Evolutionary conservation across 352 stramenopile genomes (phyloP).

Genomic region (Pythium volutum): DNA sequence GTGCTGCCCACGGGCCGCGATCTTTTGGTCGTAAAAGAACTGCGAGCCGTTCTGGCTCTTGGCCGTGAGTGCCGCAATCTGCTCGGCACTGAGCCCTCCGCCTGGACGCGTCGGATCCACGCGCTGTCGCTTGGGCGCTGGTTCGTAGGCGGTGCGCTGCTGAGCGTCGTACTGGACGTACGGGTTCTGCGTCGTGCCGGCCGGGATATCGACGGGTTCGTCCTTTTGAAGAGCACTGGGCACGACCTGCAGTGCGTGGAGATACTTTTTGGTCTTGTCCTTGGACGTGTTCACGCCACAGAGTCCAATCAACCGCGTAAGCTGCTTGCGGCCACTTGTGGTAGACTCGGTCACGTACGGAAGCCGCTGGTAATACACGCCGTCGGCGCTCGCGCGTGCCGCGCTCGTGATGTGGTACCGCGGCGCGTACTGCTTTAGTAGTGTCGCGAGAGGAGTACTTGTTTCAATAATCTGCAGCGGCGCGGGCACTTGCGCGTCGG

Average conservation of each 20-base stretch:
- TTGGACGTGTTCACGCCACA: slow-evolving; percentile 54
- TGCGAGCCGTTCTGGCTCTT: slow-evolving; percentile 39
- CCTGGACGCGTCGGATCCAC: slow-evolving; percentile 12
- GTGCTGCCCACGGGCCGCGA: slow-evolving; percentile 51
- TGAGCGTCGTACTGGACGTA: slow-evolving; percentile 34
- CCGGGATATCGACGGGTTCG: slow-evolving; percentile 56
- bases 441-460: slow-evolving; percentile 25
- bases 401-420: slow-evolving; percentile 73
- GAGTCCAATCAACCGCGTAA: slow-evolving; percentile 73
- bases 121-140: slow-evolving; percentile 42
- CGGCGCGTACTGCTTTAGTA: slow-evolving; percentile 49
- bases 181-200: slow-evolving; percentile 70
- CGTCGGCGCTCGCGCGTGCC: slow-evolving; percentile 21
- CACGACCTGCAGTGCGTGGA: slow-evolving; percentile 70
- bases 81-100: slow-evolving; percentile 49
- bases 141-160: slow-evolving; percentile 24
- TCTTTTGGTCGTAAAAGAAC: slow-evolving; percentile 78
- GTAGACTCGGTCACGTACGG: slow-evolving; percentile 68
- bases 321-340: slow-evolving; percentile 42
- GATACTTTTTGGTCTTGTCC: slow-evolving; percentile 78
- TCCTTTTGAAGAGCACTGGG: slow-evolving; percentile 29
- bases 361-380: slow-evolving; percentile 77
- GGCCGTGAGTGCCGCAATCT: slow-evolving; percentile 60
- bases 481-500: slow-evolving; percentile 53
- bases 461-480: slow-evolving; percentile 40